phyloP scores from a whole-genome alignment of 345 rosid genomes.

The Heritiera littoralis region DNA sequence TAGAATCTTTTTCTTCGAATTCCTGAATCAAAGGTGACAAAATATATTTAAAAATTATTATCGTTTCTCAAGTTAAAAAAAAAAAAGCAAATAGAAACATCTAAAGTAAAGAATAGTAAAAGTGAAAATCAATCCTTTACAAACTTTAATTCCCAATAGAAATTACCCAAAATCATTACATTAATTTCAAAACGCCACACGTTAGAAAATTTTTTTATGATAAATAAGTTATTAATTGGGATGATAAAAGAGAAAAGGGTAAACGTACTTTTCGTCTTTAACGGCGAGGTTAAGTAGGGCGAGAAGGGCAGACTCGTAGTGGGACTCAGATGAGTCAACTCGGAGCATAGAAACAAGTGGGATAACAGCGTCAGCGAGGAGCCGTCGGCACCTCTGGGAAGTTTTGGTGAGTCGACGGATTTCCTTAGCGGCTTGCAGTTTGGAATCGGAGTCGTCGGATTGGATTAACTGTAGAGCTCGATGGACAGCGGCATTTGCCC shows the following conservation, averaged over 20 bases:
- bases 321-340: slow-evolving; percentile 44
- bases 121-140: neutral
- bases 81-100: slow-evolving; percentile 25
- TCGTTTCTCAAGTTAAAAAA: neutral
- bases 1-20: slow-evolving; percentile 26
- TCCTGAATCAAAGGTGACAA: slow-evolving; percentile 39
- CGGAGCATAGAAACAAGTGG: slow-evolving; percentile 87
- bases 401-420: slow-evolving; percentile 92
- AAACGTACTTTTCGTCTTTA: slow-evolving; percentile 80
- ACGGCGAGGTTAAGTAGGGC: slow-evolving; percentile 98
- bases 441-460: slow-evolving; percentile 53
- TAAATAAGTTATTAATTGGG: neutral
- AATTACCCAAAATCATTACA: neutral
- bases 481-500: slow-evolving; percentile 50
- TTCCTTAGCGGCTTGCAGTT: slow-evolving; percentile 77
- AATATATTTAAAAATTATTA: neutral
- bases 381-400: slow-evolving; percentile 84
- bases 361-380: slow-evolving; percentile 60
- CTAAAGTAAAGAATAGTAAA: slow-evolving; percentile 27
- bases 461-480: slow-evolving; percentile 55
- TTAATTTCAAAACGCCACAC: neutral
- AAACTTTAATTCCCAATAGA: neutral
- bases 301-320: slow-evolving; percentile 73
- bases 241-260: neutral
- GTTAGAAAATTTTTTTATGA: neutral